Evolutionary conservation across 225 moss, liverwort and hornwort genomes (phyloP).

Genomic region (Sphagnum tenellum): DNA sequence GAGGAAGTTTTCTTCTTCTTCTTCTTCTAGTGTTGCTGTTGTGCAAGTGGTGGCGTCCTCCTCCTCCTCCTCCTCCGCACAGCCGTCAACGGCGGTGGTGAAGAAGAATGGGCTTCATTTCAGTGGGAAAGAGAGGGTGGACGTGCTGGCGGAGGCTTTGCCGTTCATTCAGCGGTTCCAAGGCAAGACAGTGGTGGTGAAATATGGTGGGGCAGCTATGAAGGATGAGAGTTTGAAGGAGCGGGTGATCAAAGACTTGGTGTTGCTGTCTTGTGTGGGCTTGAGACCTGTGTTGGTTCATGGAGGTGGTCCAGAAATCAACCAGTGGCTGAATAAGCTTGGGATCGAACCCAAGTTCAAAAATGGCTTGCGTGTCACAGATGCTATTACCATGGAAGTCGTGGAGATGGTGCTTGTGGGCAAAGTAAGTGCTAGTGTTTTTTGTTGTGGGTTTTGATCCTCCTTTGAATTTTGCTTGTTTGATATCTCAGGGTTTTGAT

Average conservation of each 20-base stretch:
- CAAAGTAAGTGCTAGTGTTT: constrained; percentile 40
- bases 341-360: constrained; percentile 83
- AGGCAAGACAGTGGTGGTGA: constrained; percentile 92
- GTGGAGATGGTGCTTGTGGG: constrained; percentile 99
- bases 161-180: constrained; percentile 94
- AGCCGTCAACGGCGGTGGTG: too few relatives aligned
- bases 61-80: too few relatives aligned
- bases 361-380: constrained; percentile 81
- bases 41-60: too few relatives aligned
- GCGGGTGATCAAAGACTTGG: constrained; percentile 86
- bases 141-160: constrained; percentile 75
- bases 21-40: too few relatives aligned
- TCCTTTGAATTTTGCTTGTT: too few relatives aligned
- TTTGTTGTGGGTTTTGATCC: too few relatives aligned
- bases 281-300: constrained; percentile 87
- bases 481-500: too few relatives aligned
- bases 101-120: constrained; percentile 19
- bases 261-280: constrained; percentile 85
- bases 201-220: constrained; percentile 99
- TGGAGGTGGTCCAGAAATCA: constrained; percentile 94
- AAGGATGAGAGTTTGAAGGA: constrained; percentile 79
- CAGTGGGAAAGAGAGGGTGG: constrained; percentile 82
- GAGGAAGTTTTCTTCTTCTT: too few relatives aligned
- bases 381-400: constrained; percentile 86
- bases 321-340: constrained; percentile 69